Evolutionary conservation across 495 filamentous ascomycete genomes (phyloP).

Genomic region (Tuber aestivum): DNA sequence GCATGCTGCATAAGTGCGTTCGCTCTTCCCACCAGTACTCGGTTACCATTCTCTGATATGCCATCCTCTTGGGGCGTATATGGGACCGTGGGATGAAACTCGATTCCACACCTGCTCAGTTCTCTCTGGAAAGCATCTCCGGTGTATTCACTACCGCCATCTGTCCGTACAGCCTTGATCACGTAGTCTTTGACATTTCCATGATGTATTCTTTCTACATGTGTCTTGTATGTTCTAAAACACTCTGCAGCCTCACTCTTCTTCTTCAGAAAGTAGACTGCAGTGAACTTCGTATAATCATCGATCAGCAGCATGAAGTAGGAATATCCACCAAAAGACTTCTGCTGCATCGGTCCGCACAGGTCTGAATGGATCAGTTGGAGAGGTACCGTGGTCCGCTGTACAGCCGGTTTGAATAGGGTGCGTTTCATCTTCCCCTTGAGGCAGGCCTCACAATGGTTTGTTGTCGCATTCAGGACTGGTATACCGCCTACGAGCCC

Average conservation of each 20-base stretch:
- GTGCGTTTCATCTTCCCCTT: background rate
- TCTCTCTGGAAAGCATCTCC: background rate
- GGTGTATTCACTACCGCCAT: background rate
- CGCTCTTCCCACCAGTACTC: background rate
- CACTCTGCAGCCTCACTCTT: background rate
- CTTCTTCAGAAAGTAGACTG: background rate
- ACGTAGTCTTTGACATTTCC: background rate
- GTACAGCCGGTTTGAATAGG: background rate
- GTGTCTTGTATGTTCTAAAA: no score
- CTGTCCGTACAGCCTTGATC: background rate
- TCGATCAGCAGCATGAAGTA: no score
- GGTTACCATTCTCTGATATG: background rate
- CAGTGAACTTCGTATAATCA: no score
- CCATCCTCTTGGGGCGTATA: background rate
- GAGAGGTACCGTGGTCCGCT: background rate
- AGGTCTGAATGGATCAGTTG: background rate
- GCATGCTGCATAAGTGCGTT: background rate
- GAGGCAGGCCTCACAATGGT: background rate
- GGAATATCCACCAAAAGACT: no score
- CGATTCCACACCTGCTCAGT: background rate
- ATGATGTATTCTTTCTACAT: background rate
- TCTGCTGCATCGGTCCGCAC: no score
- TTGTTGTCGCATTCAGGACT: no score
- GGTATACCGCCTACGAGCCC: no score
- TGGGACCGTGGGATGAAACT: background rate